These are phyloP conservation scores for Silene conica DNA, from an alignment of 148 eudicot species.

Conservation along the genomic window DNA sequence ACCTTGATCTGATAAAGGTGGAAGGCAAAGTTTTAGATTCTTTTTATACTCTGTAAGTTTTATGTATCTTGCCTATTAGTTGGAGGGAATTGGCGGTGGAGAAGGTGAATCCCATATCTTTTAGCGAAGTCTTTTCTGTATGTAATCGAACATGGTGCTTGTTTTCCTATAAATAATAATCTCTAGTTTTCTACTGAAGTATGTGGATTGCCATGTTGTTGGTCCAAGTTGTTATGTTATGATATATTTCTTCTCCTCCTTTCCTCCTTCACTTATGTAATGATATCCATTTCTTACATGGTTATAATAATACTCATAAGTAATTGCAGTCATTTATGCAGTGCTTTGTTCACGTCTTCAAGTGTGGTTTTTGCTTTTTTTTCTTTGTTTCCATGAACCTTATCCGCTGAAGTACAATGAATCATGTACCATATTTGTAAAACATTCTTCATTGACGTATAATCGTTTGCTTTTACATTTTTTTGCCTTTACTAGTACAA, in stretches of 20 bases:
- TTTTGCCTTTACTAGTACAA: too few relatives aligned
- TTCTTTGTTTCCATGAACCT: neutral
- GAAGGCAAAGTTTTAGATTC: too few relatives aligned
- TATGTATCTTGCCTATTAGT: neutral
- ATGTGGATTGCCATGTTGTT: neutral
- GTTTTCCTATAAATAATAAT: neutral
- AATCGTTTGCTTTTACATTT: too few relatives aligned
- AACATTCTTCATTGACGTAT: too few relatives aligned
- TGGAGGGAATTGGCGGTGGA: neutral
- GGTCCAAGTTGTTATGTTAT: neutral
- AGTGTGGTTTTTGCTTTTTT: neutral
- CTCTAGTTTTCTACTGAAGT: neutral
- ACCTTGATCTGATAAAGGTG: too few relatives aligned
- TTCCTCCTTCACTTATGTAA: neutral
- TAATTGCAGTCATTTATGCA: neutral
- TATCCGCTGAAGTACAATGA: too few relatives aligned
- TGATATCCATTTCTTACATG: neutral
- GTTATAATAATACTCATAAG: neutral
- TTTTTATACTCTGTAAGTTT: too few relatives aligned
- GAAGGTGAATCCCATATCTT: neutral
- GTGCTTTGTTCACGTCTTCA: neutral
- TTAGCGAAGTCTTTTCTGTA: neutral
- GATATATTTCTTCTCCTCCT: neutral
- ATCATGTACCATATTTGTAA: too few relatives aligned
- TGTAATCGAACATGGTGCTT: neutral